These are phyloP conservation scores for Pyrenophora seminiperda DNA, from an alignment of 2,329 filamentous ascomycete species.

Conservation along the genomic window DNA sequence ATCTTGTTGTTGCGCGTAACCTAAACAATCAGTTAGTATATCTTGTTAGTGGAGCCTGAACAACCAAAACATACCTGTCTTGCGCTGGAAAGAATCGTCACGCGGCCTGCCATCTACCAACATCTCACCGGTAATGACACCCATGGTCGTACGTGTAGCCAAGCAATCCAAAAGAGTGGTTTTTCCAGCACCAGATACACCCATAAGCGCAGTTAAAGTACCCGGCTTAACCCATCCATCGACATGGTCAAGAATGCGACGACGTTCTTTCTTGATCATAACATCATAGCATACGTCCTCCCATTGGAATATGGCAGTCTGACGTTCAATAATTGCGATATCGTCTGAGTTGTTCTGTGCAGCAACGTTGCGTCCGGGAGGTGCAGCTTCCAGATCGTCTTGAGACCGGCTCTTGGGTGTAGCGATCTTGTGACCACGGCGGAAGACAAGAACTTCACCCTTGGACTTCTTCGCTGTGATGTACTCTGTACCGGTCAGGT, in stretches of 20 bases:
- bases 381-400: constrained; percentile 50
- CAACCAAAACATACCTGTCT: constrained; percentile 63
- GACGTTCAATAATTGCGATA: constrained; percentile 60
- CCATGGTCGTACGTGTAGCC: constrained; percentile 84
- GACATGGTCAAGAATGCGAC: constrained; percentile 81
- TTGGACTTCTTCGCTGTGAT: constrained; percentile 58
- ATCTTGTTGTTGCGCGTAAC: constrained; percentile 90
- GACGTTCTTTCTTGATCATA: constrained; percentile 76
- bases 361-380: constrained; percentile 36
- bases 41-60: background rate
- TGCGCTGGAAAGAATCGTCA: constrained; percentile 84
- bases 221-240: constrained; percentile 95
- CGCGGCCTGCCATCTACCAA: constrained; percentile 75
- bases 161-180: constrained; percentile 87
- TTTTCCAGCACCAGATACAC: constrained; percentile 91
- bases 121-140: constrained; percentile 86
- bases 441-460: constrained; percentile 58
- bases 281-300: constrained; percentile 78
- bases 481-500: constrained; percentile 53
- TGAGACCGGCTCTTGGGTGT: constrained; percentile 53
- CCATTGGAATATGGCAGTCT: constrained; percentile 86
- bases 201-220: constrained; percentile 84
- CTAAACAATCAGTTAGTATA: constrained; percentile 2
- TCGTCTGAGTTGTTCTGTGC: constrained; percentile 46
- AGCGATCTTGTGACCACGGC: constrained; percentile 52